These are phyloP conservation scores for Backusella macrospora DNA, from an alignment of 192 early-diverging fungal genomes.

Conservation along the genomic window DNA sequence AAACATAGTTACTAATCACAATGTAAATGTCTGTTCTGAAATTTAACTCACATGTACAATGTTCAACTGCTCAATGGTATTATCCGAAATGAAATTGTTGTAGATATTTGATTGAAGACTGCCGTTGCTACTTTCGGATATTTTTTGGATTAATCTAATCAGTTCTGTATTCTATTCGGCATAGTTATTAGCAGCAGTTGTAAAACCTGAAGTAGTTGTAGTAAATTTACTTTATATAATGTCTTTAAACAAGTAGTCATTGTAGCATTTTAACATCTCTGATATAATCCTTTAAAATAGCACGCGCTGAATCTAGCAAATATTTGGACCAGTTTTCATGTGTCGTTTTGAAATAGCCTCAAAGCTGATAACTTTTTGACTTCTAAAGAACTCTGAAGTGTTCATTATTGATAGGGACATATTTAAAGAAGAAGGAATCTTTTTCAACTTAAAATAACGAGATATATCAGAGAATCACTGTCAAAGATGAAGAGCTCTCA, in stretches of 20 bases:
- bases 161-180: not conserved
- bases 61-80: not conserved
- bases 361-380: slow-evolving; percentile 9
- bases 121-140: not conserved
- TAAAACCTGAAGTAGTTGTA: not conserved
- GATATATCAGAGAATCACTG: not conserved
- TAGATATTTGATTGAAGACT: not conserved
- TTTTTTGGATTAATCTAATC: not conserved
- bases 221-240: not conserved
- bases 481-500: too few relatives aligned
- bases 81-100: not conserved
- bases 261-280: slow-evolving; percentile 9
- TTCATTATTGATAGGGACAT: not conserved
- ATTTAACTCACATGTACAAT: not conserved
- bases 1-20: not conserved
- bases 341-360: slow-evolving; percentile 4
- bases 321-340: slow-evolving; percentile 3
- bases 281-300: slow-evolving; percentile 11
- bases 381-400: slow-evolving; percentile 13
- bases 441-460: not conserved
- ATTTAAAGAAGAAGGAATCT: not conserved
- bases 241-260: not conserved
- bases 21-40: not conserved
- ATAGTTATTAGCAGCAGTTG: not conserved
- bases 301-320: slow-evolving; percentile 6